A percentile compares a stretch with the other conserved stretches of the same genome.
Conservation (phyloP, 208 protist genomes). For the Leishmania amazonensis region DNA sequence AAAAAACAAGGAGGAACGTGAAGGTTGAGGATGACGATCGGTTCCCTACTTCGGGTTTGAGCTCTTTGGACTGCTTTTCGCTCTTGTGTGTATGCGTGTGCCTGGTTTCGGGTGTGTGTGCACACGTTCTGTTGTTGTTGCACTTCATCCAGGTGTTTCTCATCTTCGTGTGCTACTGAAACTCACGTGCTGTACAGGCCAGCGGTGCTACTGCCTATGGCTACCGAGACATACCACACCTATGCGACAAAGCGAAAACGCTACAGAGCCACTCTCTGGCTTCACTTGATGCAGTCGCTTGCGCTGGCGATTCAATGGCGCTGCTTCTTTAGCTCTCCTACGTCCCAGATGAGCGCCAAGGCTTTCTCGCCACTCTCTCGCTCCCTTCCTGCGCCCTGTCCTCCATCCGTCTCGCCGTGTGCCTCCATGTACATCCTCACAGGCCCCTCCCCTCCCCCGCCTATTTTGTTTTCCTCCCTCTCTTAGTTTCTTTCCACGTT, state of each 20-base stretch:
- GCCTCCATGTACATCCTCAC: background rate
- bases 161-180: background rate
- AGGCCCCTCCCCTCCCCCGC: too few species aligned
- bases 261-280: background rate
- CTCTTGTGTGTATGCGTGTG: background rate
- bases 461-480: background rate
- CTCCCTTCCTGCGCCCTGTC: background rate
- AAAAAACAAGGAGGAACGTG: too few species aligned
- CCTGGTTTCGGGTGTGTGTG: background rate
- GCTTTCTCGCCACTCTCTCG: background rate
- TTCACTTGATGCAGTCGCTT: background rate
- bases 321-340: background rate
- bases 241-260: background rate
- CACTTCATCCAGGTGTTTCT: background rate
- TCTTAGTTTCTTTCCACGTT: background rate
- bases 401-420: background rate
- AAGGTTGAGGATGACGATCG: too few species aligned
- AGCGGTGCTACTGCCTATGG: background rate
- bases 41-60: too few species aligned
- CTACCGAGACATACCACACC: background rate
- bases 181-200: background rate
- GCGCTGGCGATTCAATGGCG: background rate
- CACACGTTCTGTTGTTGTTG: background rate
- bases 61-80: background rate
- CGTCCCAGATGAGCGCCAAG: background rate